Evolutionary conservation across 441 rosid genomes (phyloP).

Genomic region (Bruguiera hainesii): DNA sequence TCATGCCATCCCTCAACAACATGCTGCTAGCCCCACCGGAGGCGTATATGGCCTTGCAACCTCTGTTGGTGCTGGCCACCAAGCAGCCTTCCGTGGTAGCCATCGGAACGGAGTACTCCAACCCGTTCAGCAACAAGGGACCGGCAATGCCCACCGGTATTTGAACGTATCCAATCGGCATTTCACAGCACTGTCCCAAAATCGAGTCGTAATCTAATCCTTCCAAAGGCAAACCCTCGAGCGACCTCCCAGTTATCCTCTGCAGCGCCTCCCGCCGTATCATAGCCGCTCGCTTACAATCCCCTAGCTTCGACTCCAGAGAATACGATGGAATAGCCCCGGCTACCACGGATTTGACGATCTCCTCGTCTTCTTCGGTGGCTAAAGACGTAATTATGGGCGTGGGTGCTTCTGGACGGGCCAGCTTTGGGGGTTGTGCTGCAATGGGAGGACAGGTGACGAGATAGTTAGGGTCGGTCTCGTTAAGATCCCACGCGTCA

Average conservation of each 20-base stretch:
- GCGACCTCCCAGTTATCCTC: constrained; percentile 62
- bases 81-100: constrained; percentile 91
- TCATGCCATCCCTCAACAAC: constrained; percentile 72
- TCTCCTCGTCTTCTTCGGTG: constrained; percentile 62
- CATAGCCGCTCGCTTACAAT: constrained; percentile 67
- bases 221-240: constrained; percentile 72
- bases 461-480: constrained; percentile 17
- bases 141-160: constrained; percentile 88
- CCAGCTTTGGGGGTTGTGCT: constrained; percentile 23
- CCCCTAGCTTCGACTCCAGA: constrained; percentile 70
- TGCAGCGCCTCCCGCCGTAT: constrained; percentile 78
- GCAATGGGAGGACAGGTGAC: constrained; percentile 22
- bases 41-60: constrained; percentile 70
- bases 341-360: constrained; percentile 53
- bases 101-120: constrained; percentile 76
- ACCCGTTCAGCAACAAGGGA: constrained; percentile 68
- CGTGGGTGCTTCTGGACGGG: constrained; percentile 9
- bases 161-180: constrained; percentile 91
- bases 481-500: constrained; percentile 67
- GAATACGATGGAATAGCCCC: constrained; percentile 59
- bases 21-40: constrained; percentile 73
- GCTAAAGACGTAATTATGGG: constrained; percentile 26
- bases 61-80: constrained; percentile 87
- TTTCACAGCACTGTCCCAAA: constrained; percentile 91
- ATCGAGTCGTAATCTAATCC: constrained; percentile 82